Evolutionary conservation across 352 stramenopile species (phyloP), one percentile per base, ranked within the genome.

Genomic region (Phytophthora aleatoria): DNA sequence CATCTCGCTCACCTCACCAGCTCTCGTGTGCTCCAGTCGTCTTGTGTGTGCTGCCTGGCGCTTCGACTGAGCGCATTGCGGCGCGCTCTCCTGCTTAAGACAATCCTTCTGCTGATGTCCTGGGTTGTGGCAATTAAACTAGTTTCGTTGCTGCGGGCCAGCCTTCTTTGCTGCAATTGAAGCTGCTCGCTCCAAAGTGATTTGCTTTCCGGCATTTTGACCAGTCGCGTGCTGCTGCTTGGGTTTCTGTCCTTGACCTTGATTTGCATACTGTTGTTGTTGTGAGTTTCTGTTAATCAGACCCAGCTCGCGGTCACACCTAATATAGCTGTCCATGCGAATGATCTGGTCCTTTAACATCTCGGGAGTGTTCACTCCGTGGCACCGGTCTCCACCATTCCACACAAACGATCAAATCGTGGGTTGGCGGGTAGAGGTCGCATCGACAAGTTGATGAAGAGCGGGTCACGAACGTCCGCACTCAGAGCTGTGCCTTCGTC

Each of bases 271-370:
- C 16, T 20, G 16, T 20, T 43, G 38, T 11, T n/a, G 38, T 11
- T 43, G 38, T 8, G 38, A 1, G 15, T 6, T 43, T 43, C 38
- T 11, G 15, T 8, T 24, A 12, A 20, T 20, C 15, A 24, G 38
- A 20, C 38, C 38, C 9, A 43, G 15, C 38, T 43, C 38, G 5
- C 38, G 38, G 41, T 47, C 16, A n/a, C 41, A 28, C 7, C 28
- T 27, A 24, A 59, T 58, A 15, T 47, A 58, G 7, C 39, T 58
- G 42, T 58, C 49, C 30, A 49, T 58, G 8, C 48, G 30, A 3
- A 65, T 10, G n/a, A 65, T 58, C 16, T 54, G 49, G 16, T 58
- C 31, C 15, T 50, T 53, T 15, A 58, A 26, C 36, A 59, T 58
- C 1, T 58, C 57, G 15, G 49, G 30, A 9, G 49, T 54, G n/a